phyloP scores from a whole-genome alignment of 108 stramenopile genomes.

The Skeletonema marinoi region DNA sequence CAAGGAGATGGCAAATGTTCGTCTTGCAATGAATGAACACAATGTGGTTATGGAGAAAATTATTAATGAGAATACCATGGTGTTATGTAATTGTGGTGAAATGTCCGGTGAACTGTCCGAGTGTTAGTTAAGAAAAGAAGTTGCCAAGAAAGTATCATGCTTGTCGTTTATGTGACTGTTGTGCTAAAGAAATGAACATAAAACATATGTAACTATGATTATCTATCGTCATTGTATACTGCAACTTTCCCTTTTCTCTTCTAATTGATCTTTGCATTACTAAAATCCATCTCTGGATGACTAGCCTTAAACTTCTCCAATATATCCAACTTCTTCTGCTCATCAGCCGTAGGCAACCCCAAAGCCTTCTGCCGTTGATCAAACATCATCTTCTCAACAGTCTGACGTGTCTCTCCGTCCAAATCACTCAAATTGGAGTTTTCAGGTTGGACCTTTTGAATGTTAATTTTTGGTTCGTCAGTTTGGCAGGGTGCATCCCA shows the following conservation, averaged over 20 bases:
- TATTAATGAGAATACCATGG: too few relatives aligned
- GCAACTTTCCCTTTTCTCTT: background rate
- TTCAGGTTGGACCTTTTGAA: constrained; percentile 97
- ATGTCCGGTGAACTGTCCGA: too few relatives aligned
- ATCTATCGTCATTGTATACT: too few relatives aligned
- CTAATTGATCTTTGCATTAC: constrained; percentile 91
- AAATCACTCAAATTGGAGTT: constrained; percentile 93
- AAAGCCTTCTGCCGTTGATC: constrained; percentile 98
- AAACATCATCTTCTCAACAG: constrained; percentile 99
- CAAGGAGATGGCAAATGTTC: too few relatives aligned
- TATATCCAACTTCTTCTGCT: constrained; percentile 90
- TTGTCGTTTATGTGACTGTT: too few relatives aligned
- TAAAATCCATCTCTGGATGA: constrained; percentile 99
- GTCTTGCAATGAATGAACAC: too few relatives aligned
- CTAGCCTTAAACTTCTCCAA: constrained; percentile 94
- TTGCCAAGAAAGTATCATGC: too few relatives aligned
- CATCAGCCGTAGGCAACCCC: constrained; percentile 96
- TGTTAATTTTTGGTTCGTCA: constrained; percentile 92
- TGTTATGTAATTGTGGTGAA: too few relatives aligned
- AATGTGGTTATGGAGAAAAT: too few relatives aligned
- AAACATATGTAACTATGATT: too few relatives aligned
- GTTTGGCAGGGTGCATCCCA: constrained; percentile 92
- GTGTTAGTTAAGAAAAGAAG: too few relatives aligned
- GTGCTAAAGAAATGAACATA: too few relatives aligned
- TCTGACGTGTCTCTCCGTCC: constrained; percentile 98